A percentile compares a stretch with the other conserved stretches of the same genome.
Evolutionary conservation across 2,329 filamentous ascomycete genomes (phyloP).

Genomic region (Zopfia rhizophila): DNA sequence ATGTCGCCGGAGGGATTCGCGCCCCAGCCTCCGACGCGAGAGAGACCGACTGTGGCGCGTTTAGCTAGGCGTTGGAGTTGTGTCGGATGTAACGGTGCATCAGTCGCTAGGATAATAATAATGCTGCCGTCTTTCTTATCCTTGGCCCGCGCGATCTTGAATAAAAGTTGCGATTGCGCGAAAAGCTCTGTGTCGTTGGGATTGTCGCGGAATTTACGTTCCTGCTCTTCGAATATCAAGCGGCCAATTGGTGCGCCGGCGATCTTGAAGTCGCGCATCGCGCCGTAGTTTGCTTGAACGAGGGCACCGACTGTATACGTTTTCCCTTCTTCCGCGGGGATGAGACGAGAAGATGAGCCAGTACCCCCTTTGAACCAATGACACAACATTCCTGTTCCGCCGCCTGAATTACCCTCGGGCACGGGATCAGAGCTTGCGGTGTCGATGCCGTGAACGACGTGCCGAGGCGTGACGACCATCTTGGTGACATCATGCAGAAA

Average conservation of each 20-base stretch:
- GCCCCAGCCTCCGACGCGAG: slow-evolving; percentile 70
- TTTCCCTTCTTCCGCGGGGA: slow-evolving; percentile 48
- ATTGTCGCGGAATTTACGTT: slow-evolving; percentile 47
- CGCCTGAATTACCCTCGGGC: slow-evolving; percentile 70
- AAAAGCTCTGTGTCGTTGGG: slow-evolving; percentile 38
- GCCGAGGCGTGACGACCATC: slow-evolving; percentile 65
- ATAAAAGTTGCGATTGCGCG: slow-evolving; percentile 38
- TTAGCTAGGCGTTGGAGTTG: slow-evolving; percentile 69
- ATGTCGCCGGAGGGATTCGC: slow-evolving; percentile 73
- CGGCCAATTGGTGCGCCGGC: slow-evolving; percentile 70
- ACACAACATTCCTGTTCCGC: slow-evolving; percentile 75
- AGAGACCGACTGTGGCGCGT: slow-evolving; percentile 70
- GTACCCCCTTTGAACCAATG: slow-evolving; percentile 75
- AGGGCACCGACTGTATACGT: slow-evolving; percentile 70
- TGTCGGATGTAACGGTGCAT: slow-evolving; percentile 67
- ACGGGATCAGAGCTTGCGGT: slow-evolving; percentile 63
- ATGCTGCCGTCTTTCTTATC: slow-evolving; percentile 70
- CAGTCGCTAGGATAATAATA: slow-evolving; percentile 70
- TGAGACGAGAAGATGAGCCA: slow-evolving; percentile 68
- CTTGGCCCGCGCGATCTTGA: slow-evolving; percentile 47
- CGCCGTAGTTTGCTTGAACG: slow-evolving; percentile 74
- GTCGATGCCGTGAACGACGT: slow-evolving; percentile 66
- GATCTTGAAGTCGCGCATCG: slow-evolving; percentile 66
- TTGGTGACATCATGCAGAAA: slow-evolving; percentile 67
- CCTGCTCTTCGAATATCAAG: slow-evolving; percentile 61